Conservation (phyloP, 2,329 filamentous ascomycete genomes). For the Alternaria sp. region DNA sequence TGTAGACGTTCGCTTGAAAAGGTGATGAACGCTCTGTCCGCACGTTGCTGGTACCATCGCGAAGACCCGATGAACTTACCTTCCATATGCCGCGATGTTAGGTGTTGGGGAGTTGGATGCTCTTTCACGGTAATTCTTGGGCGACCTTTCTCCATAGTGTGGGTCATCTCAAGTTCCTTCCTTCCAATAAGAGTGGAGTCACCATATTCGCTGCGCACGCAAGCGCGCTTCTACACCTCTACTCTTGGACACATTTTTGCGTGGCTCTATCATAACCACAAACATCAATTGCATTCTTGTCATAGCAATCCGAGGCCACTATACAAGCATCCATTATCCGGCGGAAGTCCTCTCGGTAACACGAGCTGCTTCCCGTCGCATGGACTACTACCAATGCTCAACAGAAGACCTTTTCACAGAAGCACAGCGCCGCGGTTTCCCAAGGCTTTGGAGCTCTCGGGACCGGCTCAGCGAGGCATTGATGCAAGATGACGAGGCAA, state of each 20-base stretch:
- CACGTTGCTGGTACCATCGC: background rate
- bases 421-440: constrained; percentile 19
- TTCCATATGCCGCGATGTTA: background rate
- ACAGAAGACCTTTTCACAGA: constrained; percentile 22
- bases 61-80: background rate
- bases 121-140: background rate
- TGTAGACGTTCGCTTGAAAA: background rate
- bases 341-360: background rate
- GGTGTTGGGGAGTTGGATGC: background rate
- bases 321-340: background rate
- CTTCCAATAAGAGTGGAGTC: background rate
- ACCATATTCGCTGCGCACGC: background rate
- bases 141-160: background rate
- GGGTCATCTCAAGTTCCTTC: background rate
- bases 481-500: constrained; percentile 21
- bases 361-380: constrained; percentile 2
- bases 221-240: background rate
- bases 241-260: background rate
- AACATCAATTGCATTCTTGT: no score
- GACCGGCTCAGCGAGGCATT: constrained; percentile 32
- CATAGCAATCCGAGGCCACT: background rate
- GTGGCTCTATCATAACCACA: background rate
- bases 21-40: background rate
- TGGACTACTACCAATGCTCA: constrained; percentile 36
- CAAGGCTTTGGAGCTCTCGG: constrained; percentile 5